Conservation (phyloP, 2,329 filamentous ascomycete species). For the Botrytis aclada region DNA sequence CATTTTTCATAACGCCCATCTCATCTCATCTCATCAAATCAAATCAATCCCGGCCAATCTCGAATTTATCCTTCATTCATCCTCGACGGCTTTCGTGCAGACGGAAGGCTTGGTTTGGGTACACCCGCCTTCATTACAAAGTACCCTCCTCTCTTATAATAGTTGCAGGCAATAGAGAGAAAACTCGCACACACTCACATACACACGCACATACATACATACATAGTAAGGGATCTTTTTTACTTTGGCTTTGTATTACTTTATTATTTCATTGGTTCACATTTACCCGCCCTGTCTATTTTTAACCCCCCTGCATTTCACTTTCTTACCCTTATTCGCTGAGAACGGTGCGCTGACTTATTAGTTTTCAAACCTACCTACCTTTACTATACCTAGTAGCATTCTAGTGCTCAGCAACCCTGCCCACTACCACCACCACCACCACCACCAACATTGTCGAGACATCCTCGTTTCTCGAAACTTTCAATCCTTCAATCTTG, state of each 20-base stretch:
- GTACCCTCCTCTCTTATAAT: not conserved
- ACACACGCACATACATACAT: not conserved
- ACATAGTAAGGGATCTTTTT: slow-evolving; percentile 12
- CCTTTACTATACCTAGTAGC: not conserved
- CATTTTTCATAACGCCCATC: not conserved
- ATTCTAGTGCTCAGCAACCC: slow-evolving; percentile 11
- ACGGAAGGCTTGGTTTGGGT: slow-evolving; percentile 8
- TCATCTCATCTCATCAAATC: not conserved
- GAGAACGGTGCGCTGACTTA: slow-evolving; percentile 20
- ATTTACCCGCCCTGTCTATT: slow-evolving; percentile 20
- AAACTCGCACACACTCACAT: not conserved
- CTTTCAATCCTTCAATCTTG: slow-evolving; percentile 20
- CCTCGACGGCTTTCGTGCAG: not conserved
- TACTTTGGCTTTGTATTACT: not conserved
- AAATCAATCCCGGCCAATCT: not conserved
- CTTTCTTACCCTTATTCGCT: slow-evolving; percentile 13
- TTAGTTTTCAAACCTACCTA: slow-evolving; percentile 15
- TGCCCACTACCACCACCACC: slow-evolving; percentile 3
- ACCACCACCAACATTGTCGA: slow-evolving; percentile 18
- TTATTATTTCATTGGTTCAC: slow-evolving; percentile 5
- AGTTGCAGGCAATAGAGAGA: slow-evolving; percentile 1
- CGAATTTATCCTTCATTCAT: not conserved
- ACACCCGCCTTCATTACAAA: slow-evolving; percentile 6
- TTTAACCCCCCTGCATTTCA: slow-evolving; percentile 18
- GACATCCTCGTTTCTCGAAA: slow-evolving; percentile 20